These are phyloP conservation scores for Aurifilum marmelostoma DNA, from an alignment of 2,329 filamentous ascomycete species.

Conservation along the genomic window DNA sequence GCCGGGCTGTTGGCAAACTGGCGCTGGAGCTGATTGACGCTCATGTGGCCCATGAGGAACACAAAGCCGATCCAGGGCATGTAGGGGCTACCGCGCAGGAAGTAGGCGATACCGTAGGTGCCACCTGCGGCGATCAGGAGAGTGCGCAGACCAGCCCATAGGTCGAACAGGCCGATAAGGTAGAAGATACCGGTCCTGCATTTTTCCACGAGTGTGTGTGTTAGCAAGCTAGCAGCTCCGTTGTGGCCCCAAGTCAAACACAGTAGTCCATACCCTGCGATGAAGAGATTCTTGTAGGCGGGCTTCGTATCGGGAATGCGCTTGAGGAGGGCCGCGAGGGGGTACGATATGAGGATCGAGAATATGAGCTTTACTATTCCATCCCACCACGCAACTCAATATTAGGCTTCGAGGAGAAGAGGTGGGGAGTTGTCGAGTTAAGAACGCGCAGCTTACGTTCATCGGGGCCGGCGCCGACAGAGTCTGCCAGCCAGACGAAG, in stretches of 20 bases:
- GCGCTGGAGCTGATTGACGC: constrained; percentile 82
- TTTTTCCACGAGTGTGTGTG: background rate
- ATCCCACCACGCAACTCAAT: background rate
- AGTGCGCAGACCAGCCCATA: constrained; percentile 84
- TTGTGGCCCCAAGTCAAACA: too few species aligned
- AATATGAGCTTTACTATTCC: constrained; percentile 86
- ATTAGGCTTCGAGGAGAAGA: constrained; percentile 2
- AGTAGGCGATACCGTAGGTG: constrained; percentile 82
- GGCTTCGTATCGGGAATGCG: constrained; percentile 85
- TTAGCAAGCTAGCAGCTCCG: background rate
- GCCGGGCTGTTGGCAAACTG: constrained; percentile 70
- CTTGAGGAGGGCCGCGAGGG: constrained; percentile 85
- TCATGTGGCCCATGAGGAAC: constrained; percentile 96
- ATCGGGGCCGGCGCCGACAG: constrained; percentile 49
- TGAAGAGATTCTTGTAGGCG: constrained; percentile 85
- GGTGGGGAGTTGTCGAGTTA: background rate
- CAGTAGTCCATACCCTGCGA: constrained; percentile 70
- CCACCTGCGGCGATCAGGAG: constrained; percentile 78
- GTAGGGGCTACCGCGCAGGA: constrained; percentile 76
- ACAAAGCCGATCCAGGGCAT: constrained; percentile 98
- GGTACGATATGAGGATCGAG: constrained; percentile 90
- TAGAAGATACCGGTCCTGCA: constrained; percentile 81
- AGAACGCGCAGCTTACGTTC: constrained; percentile 45
- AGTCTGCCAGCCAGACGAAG: constrained; percentile 47
- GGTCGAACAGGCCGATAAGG: constrained; percentile 87